Evolutionary conservation across 176 grass and related monocot species (phyloP).

Genomic region (Rhynchospora breviuscula): DNA sequence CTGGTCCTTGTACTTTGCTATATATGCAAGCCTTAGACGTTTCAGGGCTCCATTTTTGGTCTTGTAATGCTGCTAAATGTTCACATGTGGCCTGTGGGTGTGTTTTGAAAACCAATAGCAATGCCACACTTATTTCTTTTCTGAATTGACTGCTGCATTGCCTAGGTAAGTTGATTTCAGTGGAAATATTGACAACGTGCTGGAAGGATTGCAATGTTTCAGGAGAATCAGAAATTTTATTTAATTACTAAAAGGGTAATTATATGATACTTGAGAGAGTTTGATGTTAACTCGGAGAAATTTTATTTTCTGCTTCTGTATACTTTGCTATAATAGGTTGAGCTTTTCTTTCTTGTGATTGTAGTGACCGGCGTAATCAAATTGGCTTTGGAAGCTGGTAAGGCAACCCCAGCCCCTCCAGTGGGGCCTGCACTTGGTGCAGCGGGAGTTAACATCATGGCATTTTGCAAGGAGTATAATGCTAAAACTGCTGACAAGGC

Average conservation of each 20-base stretch:
- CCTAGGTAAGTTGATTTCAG: background rate
- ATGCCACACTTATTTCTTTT: background rate
- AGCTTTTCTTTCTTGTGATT: background rate
- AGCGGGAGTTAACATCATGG: slow-evolving; percentile 96
- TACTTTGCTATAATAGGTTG: background rate
- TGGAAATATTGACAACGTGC: background rate
- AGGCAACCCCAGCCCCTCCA: slow-evolving; percentile 92
- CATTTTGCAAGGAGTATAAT: slow-evolving; percentile 98
- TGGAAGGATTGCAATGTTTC: background rate
- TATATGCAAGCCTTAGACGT: background rate
- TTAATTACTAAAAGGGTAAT: background rate
- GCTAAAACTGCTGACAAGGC: slow-evolving; percentile 92
- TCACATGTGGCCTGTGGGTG: background rate
- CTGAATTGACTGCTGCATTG: background rate
- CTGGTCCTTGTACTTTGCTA: background rate
- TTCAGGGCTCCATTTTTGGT: background rate
- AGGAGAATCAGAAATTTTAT: background rate
- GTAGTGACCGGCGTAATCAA: slow-evolving; percentile 76
- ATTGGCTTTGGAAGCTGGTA: slow-evolving; percentile 83
- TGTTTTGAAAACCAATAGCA: background rate
- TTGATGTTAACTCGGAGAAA: background rate
- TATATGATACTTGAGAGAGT: background rate
- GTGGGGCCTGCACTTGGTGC: slow-evolving; percentile 90
- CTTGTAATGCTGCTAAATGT: background rate
- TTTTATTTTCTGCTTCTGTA: background rate